A percentile compares a stretch with the other conserved stretches of the same genome.
Evolutionary conservation across 768 basidiomycete species (phyloP).

Genomic region (Pleurotus eryngii): DNA sequence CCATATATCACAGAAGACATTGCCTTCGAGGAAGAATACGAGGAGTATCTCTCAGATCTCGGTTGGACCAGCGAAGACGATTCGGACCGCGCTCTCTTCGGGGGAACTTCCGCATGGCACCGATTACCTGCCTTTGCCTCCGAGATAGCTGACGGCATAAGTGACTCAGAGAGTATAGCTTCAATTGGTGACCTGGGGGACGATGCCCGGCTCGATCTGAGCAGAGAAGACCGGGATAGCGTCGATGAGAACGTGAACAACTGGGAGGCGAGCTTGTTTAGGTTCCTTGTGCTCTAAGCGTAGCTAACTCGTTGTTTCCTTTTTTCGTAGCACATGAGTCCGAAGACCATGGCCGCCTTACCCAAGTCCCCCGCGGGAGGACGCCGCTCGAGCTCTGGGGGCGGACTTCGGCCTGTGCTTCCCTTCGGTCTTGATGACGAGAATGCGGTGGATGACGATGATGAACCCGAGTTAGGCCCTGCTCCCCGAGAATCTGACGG

Average conservation of each 20-base stretch:
- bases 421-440: conserved; percentile 73
- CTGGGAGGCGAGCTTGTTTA: conserved; percentile 75
- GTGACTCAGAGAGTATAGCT: conserved; percentile 91
- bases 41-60: conserved; percentile 90
- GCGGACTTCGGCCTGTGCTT: conserved; percentile 77
- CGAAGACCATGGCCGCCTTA: conserved; percentile 89
- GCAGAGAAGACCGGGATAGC: conserved; percentile 58
- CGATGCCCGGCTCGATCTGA: conserved; percentile 62
- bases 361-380: conserved; percentile 86
- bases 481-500: conserved; percentile 66
- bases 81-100: conserved; percentile 38
- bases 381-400: conserved; percentile 81
- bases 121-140: conserved; percentile 74
- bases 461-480: conserved; percentile 69
- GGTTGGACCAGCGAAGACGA: conserved; percentile 65
- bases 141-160: conserved; percentile 83
- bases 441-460: conserved; percentile 68
- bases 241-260: conserved; percentile 86
- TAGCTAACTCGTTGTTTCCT: conserved; percentile 8
- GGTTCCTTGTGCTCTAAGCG: conserved; percentile 1
- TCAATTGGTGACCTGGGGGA: conserved; percentile 87
- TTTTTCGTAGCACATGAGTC: conserved; percentile 86
- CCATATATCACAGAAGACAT: conserved; percentile 93
- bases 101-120: conserved; percentile 70
- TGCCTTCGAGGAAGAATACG: conserved; percentile 95